These are phyloP conservation scores for Penicillium herquei DNA, from an alignment of 495 filamentous ascomycete species.

Conservation along the genomic window DNA sequence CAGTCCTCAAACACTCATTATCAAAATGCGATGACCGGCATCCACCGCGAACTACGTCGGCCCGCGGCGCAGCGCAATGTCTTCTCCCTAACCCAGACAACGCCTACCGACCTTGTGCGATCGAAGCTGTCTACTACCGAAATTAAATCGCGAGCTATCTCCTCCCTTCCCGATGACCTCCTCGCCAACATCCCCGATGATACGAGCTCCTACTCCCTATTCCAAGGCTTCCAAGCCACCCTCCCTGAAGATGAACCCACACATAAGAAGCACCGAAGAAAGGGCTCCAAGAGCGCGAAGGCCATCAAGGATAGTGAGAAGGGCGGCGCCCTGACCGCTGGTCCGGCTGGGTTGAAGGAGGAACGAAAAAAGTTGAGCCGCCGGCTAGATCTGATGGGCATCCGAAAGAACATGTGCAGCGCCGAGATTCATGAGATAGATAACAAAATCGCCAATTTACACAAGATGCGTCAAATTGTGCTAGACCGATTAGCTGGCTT, in stretches of 20 bases:
- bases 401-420: slow-evolving; percentile 97
- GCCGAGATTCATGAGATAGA: slow-evolving; percentile 96
- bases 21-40: slow-evolving; percentile 80
- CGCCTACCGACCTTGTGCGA: slow-evolving; percentile 86
- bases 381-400: slow-evolving; percentile 82
- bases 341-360: slow-evolving; percentile 68
- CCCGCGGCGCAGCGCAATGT: slow-evolving; percentile 84
- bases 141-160: slow-evolving; percentile 90
- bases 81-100: slow-evolving; percentile 83
- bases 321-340: slow-evolving; percentile 55
- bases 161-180: slow-evolving; percentile 87
- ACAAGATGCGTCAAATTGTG: slow-evolving; percentile 91
- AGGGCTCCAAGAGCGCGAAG: slow-evolving; percentile 68
- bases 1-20: slow-evolving; percentile 61
- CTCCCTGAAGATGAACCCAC: slow-evolving; percentile 70
- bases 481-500: slow-evolving; percentile 84
- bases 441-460: slow-evolving; percentile 90
- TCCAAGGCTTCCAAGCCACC: slow-evolving; percentile 93
- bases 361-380: slow-evolving; percentile 75
- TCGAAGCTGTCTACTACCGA: slow-evolving; percentile 88
- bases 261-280: slow-evolving; percentile 66
- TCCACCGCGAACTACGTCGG: slow-evolving; percentile 81
- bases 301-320: slow-evolving; percentile 62
- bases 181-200: slow-evolving; percentile 82
- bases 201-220: slow-evolving; percentile 83